Conservation (phyloP, 495 filamentous ascomycete genomes). For the Aspergillus hancockii region DNA sequence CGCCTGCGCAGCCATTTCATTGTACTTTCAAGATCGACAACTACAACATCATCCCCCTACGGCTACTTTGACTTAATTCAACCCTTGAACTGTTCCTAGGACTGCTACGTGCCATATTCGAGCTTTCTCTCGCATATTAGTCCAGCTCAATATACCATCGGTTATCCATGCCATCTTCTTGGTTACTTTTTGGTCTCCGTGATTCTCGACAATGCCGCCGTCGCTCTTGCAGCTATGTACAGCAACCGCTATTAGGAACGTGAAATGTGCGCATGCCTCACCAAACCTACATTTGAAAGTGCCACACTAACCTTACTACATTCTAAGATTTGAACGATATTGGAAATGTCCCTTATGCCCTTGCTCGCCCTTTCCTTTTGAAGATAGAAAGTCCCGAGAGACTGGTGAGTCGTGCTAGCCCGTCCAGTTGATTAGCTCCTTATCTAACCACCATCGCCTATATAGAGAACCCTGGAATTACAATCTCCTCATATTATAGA, state of each 20-base stretch:
- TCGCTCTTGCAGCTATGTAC: constrained; percentile 45
- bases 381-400: constrained; percentile 67
- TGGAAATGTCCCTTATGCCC: constrained; percentile 62
- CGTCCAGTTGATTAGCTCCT: constrained; percentile 2
- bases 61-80: background rate
- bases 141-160: constrained; percentile 19
- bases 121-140: background rate
- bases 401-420: constrained; percentile 48
- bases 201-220: constrained; percentile 39
- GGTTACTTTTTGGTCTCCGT: constrained; percentile 16
- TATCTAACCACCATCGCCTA: constrained; percentile 5
- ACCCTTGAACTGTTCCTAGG: background rate
- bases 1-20: constrained; percentile 2
- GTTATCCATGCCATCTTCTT: constrained; percentile 21
- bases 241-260: constrained; percentile 47
- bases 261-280: constrained; percentile 36
- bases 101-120: background rate
- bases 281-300: background rate
- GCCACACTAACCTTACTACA: background rate
- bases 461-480: constrained; percentile 58
- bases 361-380: constrained; percentile 59
- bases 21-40: constrained; percentile 1
- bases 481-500: constrained; percentile 65
- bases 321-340: constrained; percentile 58
- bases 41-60: constrained; percentile 1